A percentile compares a stretch with the other conserved stretches of the same genome.
Conservation (phyloP, 441 rosid species). For the Viola pubescens region DNA sequence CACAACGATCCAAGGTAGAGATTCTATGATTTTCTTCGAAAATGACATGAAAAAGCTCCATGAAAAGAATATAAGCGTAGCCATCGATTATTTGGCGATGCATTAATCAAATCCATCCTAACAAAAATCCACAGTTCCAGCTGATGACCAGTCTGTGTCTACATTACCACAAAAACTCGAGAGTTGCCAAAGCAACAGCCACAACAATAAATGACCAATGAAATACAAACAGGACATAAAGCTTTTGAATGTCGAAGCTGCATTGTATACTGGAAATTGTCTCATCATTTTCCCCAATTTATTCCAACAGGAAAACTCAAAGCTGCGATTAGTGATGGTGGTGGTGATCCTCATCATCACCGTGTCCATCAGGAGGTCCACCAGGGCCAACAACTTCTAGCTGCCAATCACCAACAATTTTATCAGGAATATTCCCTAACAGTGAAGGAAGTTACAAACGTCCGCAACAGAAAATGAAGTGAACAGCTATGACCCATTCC, state of each 20-base stretch:
- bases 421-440: conserved; percentile 1
- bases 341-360: conserved; percentile 38
- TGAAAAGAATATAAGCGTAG: conserved; percentile 30
- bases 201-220: conserved; percentile 24
- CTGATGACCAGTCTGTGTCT: conserved; percentile 23
- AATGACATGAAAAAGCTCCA: conserved; percentile 19
- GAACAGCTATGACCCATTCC: neutral
- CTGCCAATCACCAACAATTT: conserved; percentile 32
- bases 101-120: conserved; percentile 27
- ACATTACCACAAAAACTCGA: conserved; percentile 20
- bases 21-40: conserved; percentile 16
- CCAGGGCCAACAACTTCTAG: conserved; percentile 96
- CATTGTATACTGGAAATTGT: conserved; percentile 31
- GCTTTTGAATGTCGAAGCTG: conserved; percentile 25
- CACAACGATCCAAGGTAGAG: neutral
- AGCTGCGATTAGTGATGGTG: conserved; percentile 39
- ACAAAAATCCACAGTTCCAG: conserved; percentile 22
- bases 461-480: neutral
- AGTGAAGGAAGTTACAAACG: neutral
- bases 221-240: conserved; percentile 26
- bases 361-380: conserved; percentile 88
- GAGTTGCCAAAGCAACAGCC: conserved; percentile 30
- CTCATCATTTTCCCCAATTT: conserved; percentile 31
- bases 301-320: conserved; percentile 29
- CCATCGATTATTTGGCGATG: conserved; percentile 41